Percentiles rank a stretch among this genome's conserved stretches.
These are phyloP conservation scores for Rhodotorula kratochvilovae DNA, from an alignment of 768 basidiomycete genomes.

Conservation along the genomic window DNA sequence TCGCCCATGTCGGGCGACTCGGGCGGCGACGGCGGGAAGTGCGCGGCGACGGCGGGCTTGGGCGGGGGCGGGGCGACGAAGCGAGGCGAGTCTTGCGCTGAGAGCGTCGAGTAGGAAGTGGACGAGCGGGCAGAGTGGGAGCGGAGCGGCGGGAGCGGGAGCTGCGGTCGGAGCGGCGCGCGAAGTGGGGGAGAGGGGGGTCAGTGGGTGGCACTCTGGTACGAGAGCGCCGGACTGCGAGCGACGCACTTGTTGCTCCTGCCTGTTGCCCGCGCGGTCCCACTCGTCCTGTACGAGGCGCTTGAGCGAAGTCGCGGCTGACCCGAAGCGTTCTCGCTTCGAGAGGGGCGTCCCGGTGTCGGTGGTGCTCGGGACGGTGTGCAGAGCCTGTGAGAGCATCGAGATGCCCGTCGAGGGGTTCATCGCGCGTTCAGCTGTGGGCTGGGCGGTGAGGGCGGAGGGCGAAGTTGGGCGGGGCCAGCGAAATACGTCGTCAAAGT, in stretches of 20 bases:
- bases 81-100: neutral
- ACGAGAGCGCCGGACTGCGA: neutral
- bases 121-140: neutral
- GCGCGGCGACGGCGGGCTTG: neutral
- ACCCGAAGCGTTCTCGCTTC: neutral
- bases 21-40: neutral
- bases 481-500: no score
- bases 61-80: neutral
- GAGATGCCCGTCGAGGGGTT: neutral
- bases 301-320: neutral
- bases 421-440: no score
- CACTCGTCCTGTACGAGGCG: conserved; percentile 2
- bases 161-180: neutral
- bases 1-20: neutral
- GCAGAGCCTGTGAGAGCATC: neutral
- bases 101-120: neutral
- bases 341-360: neutral
- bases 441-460: no score
- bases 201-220: no score
- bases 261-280: neutral
- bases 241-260: neutral
- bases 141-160: neutral
- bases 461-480: no score
- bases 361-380: neutral
- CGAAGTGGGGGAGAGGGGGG: neutral